A percentile compares a stretch with the other conserved stretches of the same genome.
These are phyloP conservation scores for Talaromyces islandicus DNA, from an alignment of 2,329 filamentous ascomycete species.

Conservation along the genomic window DNA sequence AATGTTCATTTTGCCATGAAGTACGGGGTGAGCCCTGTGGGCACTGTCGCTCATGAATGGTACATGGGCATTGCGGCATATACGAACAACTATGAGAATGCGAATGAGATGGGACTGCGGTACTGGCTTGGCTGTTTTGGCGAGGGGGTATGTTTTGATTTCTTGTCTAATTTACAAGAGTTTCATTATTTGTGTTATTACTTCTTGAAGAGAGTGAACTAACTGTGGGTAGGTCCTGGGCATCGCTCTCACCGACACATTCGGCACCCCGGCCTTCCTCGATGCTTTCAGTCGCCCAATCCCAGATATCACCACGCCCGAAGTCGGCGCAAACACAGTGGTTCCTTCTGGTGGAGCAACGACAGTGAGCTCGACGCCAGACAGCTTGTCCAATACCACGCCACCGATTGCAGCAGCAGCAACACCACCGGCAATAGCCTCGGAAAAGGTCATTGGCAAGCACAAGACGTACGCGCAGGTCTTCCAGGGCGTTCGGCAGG, in stretches of 20 bases:
- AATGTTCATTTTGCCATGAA: constrained; percentile 97
- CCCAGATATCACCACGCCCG: constrained; percentile 38
- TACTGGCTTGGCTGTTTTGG: constrained; percentile 94
- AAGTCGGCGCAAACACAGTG: constrained; percentile 33
- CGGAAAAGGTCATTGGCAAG: constrained; percentile 24
- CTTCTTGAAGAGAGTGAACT: not conserved
- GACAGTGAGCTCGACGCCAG: constrained; percentile 36
- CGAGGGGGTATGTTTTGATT: constrained; percentile 49
- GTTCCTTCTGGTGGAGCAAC: constrained; percentile 35
- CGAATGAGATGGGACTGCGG: constrained; percentile 75
- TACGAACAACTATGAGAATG: constrained; percentile 73
- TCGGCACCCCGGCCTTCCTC: constrained; percentile 85
- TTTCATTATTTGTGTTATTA: not conserved
- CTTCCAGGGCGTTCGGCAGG: constrained; percentile 80
- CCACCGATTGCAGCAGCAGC: constrained; percentile 40
- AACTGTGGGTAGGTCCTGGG: constrained; percentile 55
- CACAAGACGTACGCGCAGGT: constrained; percentile 68
- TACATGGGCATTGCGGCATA: constrained; percentile 98
- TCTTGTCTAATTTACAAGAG: too few relatives aligned
- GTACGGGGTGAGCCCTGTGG: constrained; percentile 75
- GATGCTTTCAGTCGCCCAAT: constrained; percentile 71
- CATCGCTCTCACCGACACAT: constrained; percentile 92
- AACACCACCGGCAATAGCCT: constrained; percentile 26
- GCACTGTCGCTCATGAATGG: constrained; percentile 95
- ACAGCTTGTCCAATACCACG: constrained; percentile 33